Evolutionary conservation across 1,284 basidiomycete genomes (phyloP).

Genomic region (Boletus smithii): DNA sequence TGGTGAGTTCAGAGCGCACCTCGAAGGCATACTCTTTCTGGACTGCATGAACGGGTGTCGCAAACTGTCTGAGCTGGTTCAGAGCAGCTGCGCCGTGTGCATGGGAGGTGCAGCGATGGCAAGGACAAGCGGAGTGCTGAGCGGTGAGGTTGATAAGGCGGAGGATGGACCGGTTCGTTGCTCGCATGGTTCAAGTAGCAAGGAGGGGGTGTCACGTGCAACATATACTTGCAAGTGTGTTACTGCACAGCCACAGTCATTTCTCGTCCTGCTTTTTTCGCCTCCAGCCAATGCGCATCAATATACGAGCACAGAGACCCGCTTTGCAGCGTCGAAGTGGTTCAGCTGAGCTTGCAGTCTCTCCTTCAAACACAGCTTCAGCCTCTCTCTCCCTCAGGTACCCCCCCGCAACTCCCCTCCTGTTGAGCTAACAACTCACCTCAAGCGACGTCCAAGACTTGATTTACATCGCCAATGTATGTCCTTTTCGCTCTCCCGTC

Average conservation of each 20-base stretch:
- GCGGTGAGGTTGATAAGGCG: conserved; percentile 66
- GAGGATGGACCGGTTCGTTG: conserved; percentile 54
- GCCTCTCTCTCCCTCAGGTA: conserved; percentile 45
- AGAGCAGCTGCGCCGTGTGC: conserved; percentile 45
- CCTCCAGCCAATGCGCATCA: too few relatives aligned
- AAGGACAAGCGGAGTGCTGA: conserved; percentile 72
- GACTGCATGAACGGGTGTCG: conserved; percentile 77
- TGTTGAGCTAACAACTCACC: not conserved
- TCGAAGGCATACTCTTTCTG: conserved; percentile 97
- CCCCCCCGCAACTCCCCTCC: not conserved
- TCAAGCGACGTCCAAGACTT: conserved; percentile 66
- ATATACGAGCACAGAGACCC: too few relatives aligned
- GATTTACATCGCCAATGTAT: conserved; percentile 71
- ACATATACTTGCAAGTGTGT: too few relatives aligned
- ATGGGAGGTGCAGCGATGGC: conserved; percentile 60
- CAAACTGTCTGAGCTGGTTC: conserved; percentile 68
- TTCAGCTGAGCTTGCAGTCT: conserved; percentile 5
- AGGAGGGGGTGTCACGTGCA: too few relatives aligned
- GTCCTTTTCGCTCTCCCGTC: conserved; percentile 23
- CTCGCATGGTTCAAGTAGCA: conserved; percentile 45
- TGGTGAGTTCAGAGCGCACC: conserved; percentile 38
- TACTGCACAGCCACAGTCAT: too few relatives aligned
- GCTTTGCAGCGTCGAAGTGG: conserved; percentile 23
- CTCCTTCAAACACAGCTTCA: conserved; percentile 17
- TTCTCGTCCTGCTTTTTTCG: too few relatives aligned